phyloP scores from a whole-genome alignment of 768 basidiomycete genomes.

The Leccinellum rugosiceps region DNA sequence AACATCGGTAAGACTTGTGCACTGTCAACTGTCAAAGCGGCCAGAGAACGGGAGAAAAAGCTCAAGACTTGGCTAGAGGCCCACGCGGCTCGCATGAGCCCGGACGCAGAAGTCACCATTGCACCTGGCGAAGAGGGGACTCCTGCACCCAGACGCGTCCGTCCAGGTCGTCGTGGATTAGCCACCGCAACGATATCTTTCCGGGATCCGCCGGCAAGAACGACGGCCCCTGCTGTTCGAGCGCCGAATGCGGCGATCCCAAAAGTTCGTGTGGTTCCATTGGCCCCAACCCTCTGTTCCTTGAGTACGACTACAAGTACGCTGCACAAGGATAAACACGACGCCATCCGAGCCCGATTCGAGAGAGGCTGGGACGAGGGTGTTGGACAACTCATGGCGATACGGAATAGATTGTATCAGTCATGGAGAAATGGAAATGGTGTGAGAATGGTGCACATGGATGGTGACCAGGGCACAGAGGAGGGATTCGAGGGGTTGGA shows the following conservation, averaged over 20 bases:
- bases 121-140: slow-evolving; percentile 1
- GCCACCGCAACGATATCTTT: slow-evolving; percentile 65
- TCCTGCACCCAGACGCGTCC: slow-evolving; percentile 20
- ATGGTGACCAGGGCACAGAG: slow-evolving; percentile 23
- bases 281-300: slow-evolving; percentile 45
- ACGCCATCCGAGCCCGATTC: slow-evolving; percentile 48
- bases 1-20: slow-evolving; percentile 62
- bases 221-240: slow-evolving; percentile 9
- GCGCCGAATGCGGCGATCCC: slow-evolving; percentile 15
- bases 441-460: slow-evolving; percentile 41
- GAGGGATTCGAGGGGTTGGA: slow-evolving; percentile 35
- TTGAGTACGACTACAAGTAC: slow-evolving; percentile 41
- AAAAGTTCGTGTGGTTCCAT: slow-evolving; percentile 58
- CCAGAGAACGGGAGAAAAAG: slow-evolving; percentile 64
- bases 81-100: slow-evolving; percentile 9
- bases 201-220: slow-evolving; percentile 30
- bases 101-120: background rate
- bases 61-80: slow-evolving; percentile 50
- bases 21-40: slow-evolving; percentile 54
- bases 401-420: slow-evolving; percentile 41
- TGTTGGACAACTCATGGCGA: slow-evolving; percentile 48
- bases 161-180: slow-evolving; percentile 56
- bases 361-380: slow-evolving; percentile 63
- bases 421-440: slow-evolving; percentile 50
- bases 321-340: slow-evolving; percentile 34